Percentiles rank a stretch among this genome's conserved stretches.
Conservation (phyloP, 441 rosid genomes). For the Omphalea diandra region DNA sequence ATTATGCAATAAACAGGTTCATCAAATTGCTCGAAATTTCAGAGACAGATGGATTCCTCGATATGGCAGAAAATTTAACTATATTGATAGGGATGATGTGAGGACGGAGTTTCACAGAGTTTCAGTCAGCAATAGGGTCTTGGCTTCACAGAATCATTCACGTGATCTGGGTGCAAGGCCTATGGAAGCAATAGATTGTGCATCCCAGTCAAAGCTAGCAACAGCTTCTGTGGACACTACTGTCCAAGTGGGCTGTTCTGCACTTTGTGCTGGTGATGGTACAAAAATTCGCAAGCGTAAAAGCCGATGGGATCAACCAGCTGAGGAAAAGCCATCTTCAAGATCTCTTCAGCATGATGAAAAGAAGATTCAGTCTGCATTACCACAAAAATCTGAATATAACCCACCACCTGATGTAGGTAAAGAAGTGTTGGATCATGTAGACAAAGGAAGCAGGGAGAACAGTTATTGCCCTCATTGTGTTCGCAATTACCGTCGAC, state of each 20-base stretch:
- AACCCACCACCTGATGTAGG: constrained; percentile 17
- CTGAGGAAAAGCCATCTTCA: constrained; percentile 35
- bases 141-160: constrained; percentile 46
- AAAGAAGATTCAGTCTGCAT: constrained; percentile 27
- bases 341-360: constrained; percentile 33
- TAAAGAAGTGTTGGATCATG: constrained; percentile 19
- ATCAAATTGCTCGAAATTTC: constrained; percentile 87
- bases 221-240: constrained; percentile 39
- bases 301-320: constrained; percentile 98
- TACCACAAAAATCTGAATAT: constrained; percentile 23
- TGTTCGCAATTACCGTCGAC: constrained; percentile 24
- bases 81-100: constrained; percentile 61
- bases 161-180: constrained; percentile 50
- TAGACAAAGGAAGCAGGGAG: constrained; percentile 27
- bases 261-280: constrained; percentile 36
- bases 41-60: constrained; percentile 89
- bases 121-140: constrained; percentile 41
- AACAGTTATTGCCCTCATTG: constrained; percentile 24
- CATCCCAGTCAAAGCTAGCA: constrained; percentile 33
- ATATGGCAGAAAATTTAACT: constrained; percentile 48
- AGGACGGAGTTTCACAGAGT: constrained; percentile 47
- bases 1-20: constrained; percentile 57
- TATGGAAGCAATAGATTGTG: constrained; percentile 42
- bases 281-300: constrained; percentile 73
- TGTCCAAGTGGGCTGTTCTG: constrained; percentile 38